Conservation (phyloP, 2,329 filamentous ascomycete species). For the Pyricularia sp. region DNA sequence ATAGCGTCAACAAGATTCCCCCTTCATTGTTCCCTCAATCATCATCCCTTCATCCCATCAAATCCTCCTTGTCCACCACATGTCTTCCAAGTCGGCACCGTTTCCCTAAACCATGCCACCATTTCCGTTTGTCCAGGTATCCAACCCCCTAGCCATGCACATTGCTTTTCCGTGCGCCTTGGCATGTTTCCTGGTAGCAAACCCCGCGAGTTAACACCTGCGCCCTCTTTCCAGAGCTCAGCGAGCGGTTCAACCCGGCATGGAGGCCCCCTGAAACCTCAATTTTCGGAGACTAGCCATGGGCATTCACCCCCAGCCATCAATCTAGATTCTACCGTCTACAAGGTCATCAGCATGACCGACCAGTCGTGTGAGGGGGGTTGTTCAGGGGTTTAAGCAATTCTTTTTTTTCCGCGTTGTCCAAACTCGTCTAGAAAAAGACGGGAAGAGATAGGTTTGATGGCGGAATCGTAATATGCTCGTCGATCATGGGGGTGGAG, state of each 20-base stretch:
- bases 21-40: too few species aligned
- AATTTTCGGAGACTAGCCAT: not conserved
- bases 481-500: not conserved
- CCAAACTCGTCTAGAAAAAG: not conserved
- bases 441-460: not conserved
- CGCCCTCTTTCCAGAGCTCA: not conserved
- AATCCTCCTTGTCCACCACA: not conserved
- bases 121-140: not conserved
- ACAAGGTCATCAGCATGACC: not conserved
- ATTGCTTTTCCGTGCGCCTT: not conserved
- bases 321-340: not conserved
- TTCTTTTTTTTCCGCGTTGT: not conserved
- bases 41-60: too few species aligned
- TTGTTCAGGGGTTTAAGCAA: not conserved
- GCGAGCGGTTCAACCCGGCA: not conserved
- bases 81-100: not conserved
- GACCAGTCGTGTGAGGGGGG: not conserved
- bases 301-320: not conserved
- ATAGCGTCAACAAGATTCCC: too few species aligned
- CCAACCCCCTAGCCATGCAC: not conserved
- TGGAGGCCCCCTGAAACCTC: not conserved
- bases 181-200: not conserved
- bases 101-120: not conserved
- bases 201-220: not conserved
- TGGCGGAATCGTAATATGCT: not conserved